phyloP scores from a whole-genome alignment of 2,329 filamentous ascomycete genomes.

The Fusarium xylarioides region DNA sequence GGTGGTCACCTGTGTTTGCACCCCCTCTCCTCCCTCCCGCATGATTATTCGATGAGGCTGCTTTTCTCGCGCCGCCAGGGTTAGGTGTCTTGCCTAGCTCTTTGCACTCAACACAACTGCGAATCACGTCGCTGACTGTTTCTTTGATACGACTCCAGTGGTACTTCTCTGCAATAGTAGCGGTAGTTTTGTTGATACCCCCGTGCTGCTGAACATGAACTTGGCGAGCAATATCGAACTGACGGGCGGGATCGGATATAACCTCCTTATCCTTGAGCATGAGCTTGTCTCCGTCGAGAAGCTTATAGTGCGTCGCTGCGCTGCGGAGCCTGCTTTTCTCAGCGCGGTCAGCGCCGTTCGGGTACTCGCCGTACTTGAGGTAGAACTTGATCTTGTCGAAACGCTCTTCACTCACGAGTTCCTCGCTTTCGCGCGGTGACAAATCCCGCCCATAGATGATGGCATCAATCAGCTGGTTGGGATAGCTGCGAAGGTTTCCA shows the following conservation, averaged over 20 bases:
- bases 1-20: conserved; percentile 17
- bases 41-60: conserved; percentile 4
- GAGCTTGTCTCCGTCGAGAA: conserved; percentile 78
- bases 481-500: conserved; percentile 74
- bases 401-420: conserved; percentile 90
- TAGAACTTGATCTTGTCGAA: conserved; percentile 99
- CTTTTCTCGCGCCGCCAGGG: conserved; percentile 41
- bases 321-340: conserved; percentile 95
- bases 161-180: conserved; percentile 90
- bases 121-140: conserved; percentile 93
- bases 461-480: conserved; percentile 75
- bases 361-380: conserved; percentile 93
- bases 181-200: conserved; percentile 98
- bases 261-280: conserved; percentile 99
- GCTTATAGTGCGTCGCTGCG: conserved; percentile 94
- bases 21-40: conserved; percentile 9
- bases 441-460: conserved; percentile 80
- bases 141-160: conserved; percentile 99
- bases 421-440: conserved; percentile 70
- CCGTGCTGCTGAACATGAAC: conserved; percentile 82
- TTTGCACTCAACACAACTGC: conserved; percentile 90
- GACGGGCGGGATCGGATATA: conserved; percentile 85
- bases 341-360: conserved; percentile 88
- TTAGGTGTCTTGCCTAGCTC: conserved; percentile 71
- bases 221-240: conserved; percentile 86